Base-by-base conservation (phyloP, 73 alveolate genomes). In the Symbiodinium pilosum region DNA sequence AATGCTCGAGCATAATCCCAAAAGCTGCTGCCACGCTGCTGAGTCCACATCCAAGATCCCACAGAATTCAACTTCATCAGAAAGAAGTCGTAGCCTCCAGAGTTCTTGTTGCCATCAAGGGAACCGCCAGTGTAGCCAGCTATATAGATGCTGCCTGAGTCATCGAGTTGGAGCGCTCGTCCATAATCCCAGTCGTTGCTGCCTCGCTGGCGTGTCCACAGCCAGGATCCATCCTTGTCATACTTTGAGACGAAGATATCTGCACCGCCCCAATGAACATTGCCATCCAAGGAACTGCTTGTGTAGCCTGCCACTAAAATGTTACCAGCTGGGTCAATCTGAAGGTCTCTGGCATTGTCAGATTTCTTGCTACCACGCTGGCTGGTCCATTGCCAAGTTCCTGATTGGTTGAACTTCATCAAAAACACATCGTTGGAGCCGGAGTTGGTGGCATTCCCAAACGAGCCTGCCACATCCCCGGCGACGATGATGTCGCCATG, bases 1-100 rank as follows among this genome's bases (percentile, higher is more conserved):
- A 84, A 44, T 12, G 93, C 93, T 16, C 69, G 73, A 36, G 93
- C 93, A 21, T 81, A 81, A 36, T 81, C 88, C 88, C 88, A 81
- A 21, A 42, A 81, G 38, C 59, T 39, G 40, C 54, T 81, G 7
- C 88, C 88, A 39, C 64, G 34, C 56, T 73, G 85, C 44, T 16
- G 41, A 12, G 85, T 73, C 85, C 85, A 73, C 30, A 34, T 26
- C 85, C 85, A 73, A 18, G 85, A n/a, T n/a, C 85, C 85, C 26
- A 18, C 18, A 7, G 85, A n/a, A 36, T 73, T 43, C 12, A 73
- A 43, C 85, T 73, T 73, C 85, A 73, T 73, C 44, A 73, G 32
- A 34, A 73, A 73, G 85, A 73, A n/a, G 24, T 73, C 85, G 28
- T n/a, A n/a, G 21, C 43, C 85, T 26, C 85, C 85, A 0, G 44